These are phyloP conservation scores for Rhododendron henanense DNA, from an alignment of 148 eudicot species.

Conservation along the genomic window DNA sequence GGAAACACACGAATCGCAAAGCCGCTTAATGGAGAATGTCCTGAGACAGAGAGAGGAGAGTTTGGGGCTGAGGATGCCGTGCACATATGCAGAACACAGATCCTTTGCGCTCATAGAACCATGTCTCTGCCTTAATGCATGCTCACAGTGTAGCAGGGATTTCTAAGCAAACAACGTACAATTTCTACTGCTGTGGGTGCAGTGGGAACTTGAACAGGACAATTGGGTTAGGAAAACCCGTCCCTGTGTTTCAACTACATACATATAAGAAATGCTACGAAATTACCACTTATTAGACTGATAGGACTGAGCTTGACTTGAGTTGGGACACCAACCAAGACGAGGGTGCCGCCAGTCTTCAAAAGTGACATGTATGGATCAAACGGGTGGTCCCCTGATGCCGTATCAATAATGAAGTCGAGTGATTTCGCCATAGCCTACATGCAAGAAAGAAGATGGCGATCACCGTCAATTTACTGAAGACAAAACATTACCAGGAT, in stretches of 20 bases:
- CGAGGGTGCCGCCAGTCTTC: too few species aligned
- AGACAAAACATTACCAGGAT: too few species aligned
- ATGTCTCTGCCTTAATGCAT: not conserved
- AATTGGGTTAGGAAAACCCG: not conserved
- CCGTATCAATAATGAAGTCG: too few species aligned
- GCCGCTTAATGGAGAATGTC: not conserved
- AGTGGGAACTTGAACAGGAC: not conserved
- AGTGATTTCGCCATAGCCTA: too few species aligned
- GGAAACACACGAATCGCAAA: not conserved
- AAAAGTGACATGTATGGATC: too few species aligned
- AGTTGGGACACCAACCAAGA: not conserved
- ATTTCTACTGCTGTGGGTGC: not conserved
- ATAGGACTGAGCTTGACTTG: conserved; percentile 15
- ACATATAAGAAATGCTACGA: not conserved
- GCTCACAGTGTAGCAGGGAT: not conserved
- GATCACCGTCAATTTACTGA: too few species aligned
- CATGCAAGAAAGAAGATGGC: too few species aligned
- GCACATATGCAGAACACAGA: not conserved
- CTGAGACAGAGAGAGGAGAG: not conserved
- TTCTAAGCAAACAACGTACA: not conserved
- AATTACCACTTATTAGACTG: conserved; percentile 7
- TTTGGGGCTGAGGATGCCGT: not conserved
- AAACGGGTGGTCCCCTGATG: too few species aligned
- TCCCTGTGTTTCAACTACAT: not conserved
- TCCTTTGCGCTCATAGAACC: not conserved